Percentiles rank a stretch among this genome's conserved stretches.
Conservation (phyloP, 768 basidiomycete species). For the Mycena metata region DNA sequence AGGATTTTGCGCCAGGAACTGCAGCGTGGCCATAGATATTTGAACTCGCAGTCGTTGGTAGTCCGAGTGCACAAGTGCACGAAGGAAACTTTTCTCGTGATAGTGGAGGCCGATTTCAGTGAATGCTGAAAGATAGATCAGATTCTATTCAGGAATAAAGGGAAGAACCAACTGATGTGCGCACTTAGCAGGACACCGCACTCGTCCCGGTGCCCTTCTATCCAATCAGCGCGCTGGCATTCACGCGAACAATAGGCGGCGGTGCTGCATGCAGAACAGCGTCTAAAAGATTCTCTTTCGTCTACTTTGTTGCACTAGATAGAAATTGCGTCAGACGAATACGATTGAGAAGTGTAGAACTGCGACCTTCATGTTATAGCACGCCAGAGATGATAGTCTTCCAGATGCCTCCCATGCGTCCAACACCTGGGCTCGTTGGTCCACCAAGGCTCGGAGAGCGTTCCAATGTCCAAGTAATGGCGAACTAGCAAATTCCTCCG, state of each 20-base stretch:
- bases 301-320: conserved; percentile 26
- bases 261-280: conserved; percentile 7
- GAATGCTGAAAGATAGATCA: conserved; percentile 12
- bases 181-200: conserved; percentile 7
- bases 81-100: conserved; percentile 20
- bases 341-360: not conserved
- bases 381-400: conserved; percentile 16
- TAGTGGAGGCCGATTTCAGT: conserved; percentile 18
- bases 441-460: conserved; percentile 11
- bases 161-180: conserved; percentile 7
- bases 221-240: conserved; percentile 20
- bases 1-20: conserved; percentile 14
- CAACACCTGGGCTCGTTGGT: conserved; percentile 4
- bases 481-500: conserved; percentile 7
- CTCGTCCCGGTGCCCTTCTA: conserved; percentile 23
- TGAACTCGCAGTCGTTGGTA: conserved; percentile 12
- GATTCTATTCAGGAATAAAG: not conserved
- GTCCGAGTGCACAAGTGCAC: conserved; percentile 20
- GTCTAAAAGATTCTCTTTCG: conserved; percentile 10
- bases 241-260: conserved; percentile 16
- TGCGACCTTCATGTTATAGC: conserved; percentile 18
- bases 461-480: conserved; percentile 16
- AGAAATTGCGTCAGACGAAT: not conserved
- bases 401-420: conserved; percentile 18
- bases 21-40: conserved; percentile 6